Percentiles rank a stretch among this genome's conserved stretches.
Conservation (phyloP, 305 asterid genomes). For the Vinca major region DNA sequence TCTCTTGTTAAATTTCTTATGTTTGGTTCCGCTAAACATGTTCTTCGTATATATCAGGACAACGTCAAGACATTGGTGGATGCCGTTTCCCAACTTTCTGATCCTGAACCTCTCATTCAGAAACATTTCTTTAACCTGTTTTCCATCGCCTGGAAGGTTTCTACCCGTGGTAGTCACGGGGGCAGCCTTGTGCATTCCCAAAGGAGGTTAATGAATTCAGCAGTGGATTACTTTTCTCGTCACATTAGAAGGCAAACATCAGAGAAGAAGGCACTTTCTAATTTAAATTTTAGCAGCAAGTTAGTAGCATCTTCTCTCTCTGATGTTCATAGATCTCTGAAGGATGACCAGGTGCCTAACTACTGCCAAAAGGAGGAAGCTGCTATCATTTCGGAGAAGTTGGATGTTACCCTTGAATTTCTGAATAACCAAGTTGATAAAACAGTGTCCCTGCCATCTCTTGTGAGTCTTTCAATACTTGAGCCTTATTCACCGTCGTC, state of each 20-base stretch:
- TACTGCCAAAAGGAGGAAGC: constrained; percentile 33
- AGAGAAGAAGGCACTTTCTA: constrained; percentile 44
- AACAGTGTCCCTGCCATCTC: constrained; percentile 42
- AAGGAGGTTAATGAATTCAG: constrained; percentile 26
- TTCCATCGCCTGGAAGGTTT: constrained; percentile 60
- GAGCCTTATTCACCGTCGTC: constrained; percentile 38
- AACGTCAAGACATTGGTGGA: constrained; percentile 60
- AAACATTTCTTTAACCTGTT: constrained; percentile 70
- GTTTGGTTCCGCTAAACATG: constrained; percentile 15
- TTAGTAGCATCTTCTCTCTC: constrained; percentile 64
- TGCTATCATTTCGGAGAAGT: constrained; percentile 35
- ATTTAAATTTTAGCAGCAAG: constrained; percentile 51
- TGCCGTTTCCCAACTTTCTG: constrained; percentile 56
- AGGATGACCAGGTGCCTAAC: constrained; percentile 23
- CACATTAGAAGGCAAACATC: constrained; percentile 24
- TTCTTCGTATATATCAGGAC: constrained; percentile 47
- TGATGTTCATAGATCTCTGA: constrained; percentile 24
- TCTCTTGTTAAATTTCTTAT: neutral
- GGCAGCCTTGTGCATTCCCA: constrained; percentile 25
- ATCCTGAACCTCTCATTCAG: constrained; percentile 68
- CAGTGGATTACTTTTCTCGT: constrained; percentile 20
- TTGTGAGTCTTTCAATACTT: constrained; percentile 40
- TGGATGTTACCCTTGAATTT: constrained; percentile 60
- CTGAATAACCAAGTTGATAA: constrained; percentile 31
- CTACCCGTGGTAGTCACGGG: constrained; percentile 27